Conservation (phyloP, 108 stramenopile species). For the Discostella stelligeroides region DNA sequence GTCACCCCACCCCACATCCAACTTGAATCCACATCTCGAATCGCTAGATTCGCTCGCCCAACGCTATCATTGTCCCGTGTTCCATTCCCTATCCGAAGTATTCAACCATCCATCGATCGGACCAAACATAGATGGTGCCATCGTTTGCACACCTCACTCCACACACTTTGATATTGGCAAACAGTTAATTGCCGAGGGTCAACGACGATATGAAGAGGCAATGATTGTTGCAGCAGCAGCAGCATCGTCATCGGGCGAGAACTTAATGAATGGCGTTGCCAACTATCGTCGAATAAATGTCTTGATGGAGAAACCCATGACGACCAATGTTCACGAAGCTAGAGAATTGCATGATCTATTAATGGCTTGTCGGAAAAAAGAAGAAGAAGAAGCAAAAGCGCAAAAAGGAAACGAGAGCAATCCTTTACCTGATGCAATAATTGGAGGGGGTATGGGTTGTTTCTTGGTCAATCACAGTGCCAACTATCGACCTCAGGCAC, state of each 20-base stretch:
- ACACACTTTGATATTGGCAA: slow-evolving; percentile 60
- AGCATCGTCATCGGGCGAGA: neutral
- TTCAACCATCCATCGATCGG: slow-evolving; percentile 35
- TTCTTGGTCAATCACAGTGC: slow-evolving; percentile 76
- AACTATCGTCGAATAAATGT: slow-evolving; percentile 53
- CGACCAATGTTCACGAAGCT: slow-evolving; percentile 63
- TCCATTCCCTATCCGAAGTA: slow-evolving; percentile 53
- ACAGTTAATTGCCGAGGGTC: slow-evolving; percentile 41
- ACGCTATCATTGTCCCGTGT: slow-evolving; percentile 53
- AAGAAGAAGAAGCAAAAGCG: neutral
- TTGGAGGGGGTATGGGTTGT: slow-evolving; percentile 26
- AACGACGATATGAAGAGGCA: slow-evolving; percentile 38
- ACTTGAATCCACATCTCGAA: slow-evolving; percentile 56
- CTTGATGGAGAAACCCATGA: slow-evolving; percentile 82
- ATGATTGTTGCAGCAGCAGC: neutral
- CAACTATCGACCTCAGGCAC: slow-evolving; percentile 67
- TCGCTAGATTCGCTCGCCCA: slow-evolving; percentile 46
- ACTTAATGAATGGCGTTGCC: neutral
- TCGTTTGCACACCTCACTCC: slow-evolving; percentile 70
- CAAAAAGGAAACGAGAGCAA: neutral
- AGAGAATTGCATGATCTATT: slow-evolving; percentile 39
- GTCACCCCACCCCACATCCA: slow-evolving; percentile 51
- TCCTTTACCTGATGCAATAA: neutral
- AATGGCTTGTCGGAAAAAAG: slow-evolving; percentile 11
- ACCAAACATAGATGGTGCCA: slow-evolving; percentile 57